Evolutionary conservation across 1,284 basidiomycete species (phyloP), one percentile per base, ranked within the genome.

Genomic region (Heterobasidion occidentale): DNA sequence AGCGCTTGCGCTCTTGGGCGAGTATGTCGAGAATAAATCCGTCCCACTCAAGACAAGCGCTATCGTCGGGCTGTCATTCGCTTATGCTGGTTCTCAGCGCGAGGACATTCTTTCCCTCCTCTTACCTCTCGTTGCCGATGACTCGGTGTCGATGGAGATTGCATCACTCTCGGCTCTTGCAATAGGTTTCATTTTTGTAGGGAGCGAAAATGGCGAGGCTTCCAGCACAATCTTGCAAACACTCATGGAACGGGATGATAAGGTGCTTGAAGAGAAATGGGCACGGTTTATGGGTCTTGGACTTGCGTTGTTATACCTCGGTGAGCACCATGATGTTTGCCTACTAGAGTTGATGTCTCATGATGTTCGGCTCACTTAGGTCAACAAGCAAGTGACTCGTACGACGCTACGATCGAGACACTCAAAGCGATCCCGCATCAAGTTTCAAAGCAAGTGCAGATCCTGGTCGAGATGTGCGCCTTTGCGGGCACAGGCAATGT

Each of bases 401-500:
- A 92, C 0, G 97, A 99, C 66, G 93, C 95, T 1, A 98, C 95
- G 3, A 84, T 98, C 58, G 94, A 96, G 71, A 94, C 94, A 0
- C 79, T 99, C 61, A 96, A 95, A 70, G 94, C 90, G 6, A 95
- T 99, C 60, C 91, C 96, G 55, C 94, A 98, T 67, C 91, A 92
- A 1, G 83, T 98, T 56, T 88, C 93, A 33, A 92, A 92, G 66
- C 92, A 93, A 53, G 91, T 94, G 1, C 90, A 93, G 63, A 88
- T 98, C 55, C 78, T 99, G 48, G 93, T 98, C 19, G 94, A 98
- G 65, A 91, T 92, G 50, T 98, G 95, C 69, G 87, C 94, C 2
- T 98, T 90, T 68, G 96, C 95, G 2, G 97, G 93, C 5, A 96
- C 94, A 0, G 95, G 96, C 44, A 97, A 98, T 67, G 96, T 98